Base-by-base conservation (phyloP, 208 protist species). In the Crithidia fasciculata region DNA sequence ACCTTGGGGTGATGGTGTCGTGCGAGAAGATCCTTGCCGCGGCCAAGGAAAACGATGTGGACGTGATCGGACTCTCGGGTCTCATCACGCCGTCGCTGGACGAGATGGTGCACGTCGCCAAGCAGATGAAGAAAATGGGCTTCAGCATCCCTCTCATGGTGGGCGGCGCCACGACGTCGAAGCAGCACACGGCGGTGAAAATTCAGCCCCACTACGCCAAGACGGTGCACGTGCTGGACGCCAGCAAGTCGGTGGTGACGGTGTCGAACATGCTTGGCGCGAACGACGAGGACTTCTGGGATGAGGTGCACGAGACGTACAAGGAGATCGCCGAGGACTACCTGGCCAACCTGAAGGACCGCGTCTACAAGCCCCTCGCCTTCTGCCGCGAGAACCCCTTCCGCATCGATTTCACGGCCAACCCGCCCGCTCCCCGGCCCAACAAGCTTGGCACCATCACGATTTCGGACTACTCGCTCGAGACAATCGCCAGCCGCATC, bases 71-170 rank as follows among this genome's bases (percentile, higher is more conserved):
- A 39, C 82, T 99, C 28, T 98, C 95, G 16, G 98, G 98, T 44
- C 90, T 99, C 19, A 99, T 99, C 74, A 99, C 98, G 6, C 98
- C 98, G 28, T 99, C 97, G 16, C 89, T 99, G 28, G 96, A 99
- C 61, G 97, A 99, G 82, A 99, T 99, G 98, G 94, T 98, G 47
- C 77, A 82, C 53, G 95, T 99, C 2, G 96, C 97, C 16, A 94
- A 96, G 75, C 95, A 99, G 74, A 88, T 99, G 81, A 85, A 97
- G 81, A 88, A 94, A 56, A 45, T 61, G 15, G 86, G 86, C 36
- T 76, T 98, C 19, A 85, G 72, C 39, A 84, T 98, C 18, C 97
- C 97, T 16, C 77, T 99, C 8, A 87, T 99, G 64, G 98, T 99
- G 72, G 97, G 97, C 57, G 98, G 98, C 39, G 98, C 98, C 2